These are phyloP conservation scores for Magnusiomyces starmeri DNA, from an alignment of 1,139 yeast species.

Conservation along the genomic window DNA sequence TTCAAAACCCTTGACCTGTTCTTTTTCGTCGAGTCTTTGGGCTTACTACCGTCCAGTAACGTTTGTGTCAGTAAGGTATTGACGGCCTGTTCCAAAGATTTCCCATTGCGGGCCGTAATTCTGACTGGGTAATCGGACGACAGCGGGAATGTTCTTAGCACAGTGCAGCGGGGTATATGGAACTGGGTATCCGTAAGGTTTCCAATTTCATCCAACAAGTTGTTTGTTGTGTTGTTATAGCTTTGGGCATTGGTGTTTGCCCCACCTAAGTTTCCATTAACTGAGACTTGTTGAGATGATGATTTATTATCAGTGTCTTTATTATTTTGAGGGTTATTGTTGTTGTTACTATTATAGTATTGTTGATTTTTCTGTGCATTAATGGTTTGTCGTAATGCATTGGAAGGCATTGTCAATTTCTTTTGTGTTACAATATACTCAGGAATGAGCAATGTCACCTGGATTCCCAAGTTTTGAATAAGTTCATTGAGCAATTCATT, in stretches of 20 bases:
- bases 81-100: neutral
- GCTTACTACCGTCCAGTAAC: neutral
- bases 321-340: neutral
- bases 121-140: neutral
- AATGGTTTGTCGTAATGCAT: neutral
- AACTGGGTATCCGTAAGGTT: neutral
- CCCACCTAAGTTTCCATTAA: too few relatives aligned
- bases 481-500: neutral
- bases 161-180: neutral
- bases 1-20: too few relatives aligned
- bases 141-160: neutral
- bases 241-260: neutral
- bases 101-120: neutral
- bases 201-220: neutral
- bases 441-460: conserved; percentile 1
- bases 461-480: neutral
- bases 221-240: neutral
- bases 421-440: conserved; percentile 3
- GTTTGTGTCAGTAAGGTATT: neutral
- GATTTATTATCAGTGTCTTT: too few relatives aligned
- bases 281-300: too few relatives aligned
- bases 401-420: neutral
- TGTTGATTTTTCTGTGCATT: neutral
- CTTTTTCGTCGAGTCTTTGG: neutral
- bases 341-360: neutral